These are phyloP conservation scores for Bipolaris gigantea DNA, from an alignment of 2,329 filamentous ascomycete genomes.

Conservation along the genomic window DNA sequence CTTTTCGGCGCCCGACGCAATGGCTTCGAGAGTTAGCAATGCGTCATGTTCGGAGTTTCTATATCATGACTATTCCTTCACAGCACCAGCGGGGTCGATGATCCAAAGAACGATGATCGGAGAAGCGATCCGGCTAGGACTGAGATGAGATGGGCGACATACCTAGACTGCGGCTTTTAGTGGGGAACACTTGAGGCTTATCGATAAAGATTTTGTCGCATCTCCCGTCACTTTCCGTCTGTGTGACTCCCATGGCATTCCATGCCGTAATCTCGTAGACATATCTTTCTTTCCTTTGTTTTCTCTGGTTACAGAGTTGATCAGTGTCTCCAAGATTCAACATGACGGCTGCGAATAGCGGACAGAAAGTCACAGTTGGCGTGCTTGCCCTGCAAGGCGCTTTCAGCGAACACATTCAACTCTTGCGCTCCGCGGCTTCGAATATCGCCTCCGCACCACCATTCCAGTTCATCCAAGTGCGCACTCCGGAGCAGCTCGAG, in stretches of 20 bases:
- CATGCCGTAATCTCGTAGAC: not conserved
- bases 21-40: not conserved
- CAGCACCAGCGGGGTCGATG: slow-evolving; percentile 9
- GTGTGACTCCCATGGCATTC: slow-evolving; percentile 7
- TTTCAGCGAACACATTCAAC: slow-evolving; percentile 82
- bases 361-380: slow-evolving; percentile 54
- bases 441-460: slow-evolving; percentile 42
- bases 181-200: slow-evolving; percentile 10
- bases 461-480: slow-evolving; percentile 72
- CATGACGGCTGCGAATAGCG: slow-evolving; percentile 33
- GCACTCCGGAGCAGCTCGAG: slow-evolving; percentile 70
- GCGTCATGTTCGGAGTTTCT: slow-evolving; percentile 1
- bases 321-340: not conserved
- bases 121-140: slow-evolving; percentile 5
- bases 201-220: slow-evolving; percentile 17
- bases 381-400: slow-evolving; percentile 85
- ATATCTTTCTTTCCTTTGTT: not conserved
- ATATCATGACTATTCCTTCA: slow-evolving; percentile 1
- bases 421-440: slow-evolving; percentile 70
- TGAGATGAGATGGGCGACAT: slow-evolving; percentile 4
- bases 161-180: slow-evolving; percentile 4
- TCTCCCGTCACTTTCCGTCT: slow-evolving; percentile 9
- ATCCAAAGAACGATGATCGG: slow-evolving; percentile 2
- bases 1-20: not conserved
- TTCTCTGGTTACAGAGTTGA: slow-evolving; percentile 9